Evolutionary conservation across 2,329 filamentous ascomycete species (phyloP), one percentile per base, ranked within the genome.

Genomic region (Thielaviopsis populi): DNA sequence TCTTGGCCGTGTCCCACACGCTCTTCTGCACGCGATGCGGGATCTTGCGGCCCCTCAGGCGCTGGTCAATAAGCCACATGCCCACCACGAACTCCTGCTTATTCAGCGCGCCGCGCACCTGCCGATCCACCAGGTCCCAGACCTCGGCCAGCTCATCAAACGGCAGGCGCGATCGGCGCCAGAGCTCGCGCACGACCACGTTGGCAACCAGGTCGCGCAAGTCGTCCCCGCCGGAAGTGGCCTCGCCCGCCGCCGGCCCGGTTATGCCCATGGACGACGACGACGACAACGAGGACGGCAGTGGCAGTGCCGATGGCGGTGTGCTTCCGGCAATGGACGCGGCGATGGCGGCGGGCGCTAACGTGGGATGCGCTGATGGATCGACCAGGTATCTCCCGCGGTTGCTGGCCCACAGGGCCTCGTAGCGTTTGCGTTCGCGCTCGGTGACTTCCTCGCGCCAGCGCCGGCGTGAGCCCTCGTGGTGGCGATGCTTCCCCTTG

Each of bases 361-460:
- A 54, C 37, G 66, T 68, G 1, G 66, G 69, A 24, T 41, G 37
- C 41, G 46, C 46, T 17, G n/a, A 27, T 5, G 17, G 74, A 27
- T 60, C 54, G 24, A 63, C 69, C 1, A 80, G 71, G 8, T 82
- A 73, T 0, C 83, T 65, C 0, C 88, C 88, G 59, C 84, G 83
- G 69, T 94, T 94, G 50, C 87, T 89, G 1, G 89, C 89, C 88
- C 88, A 94, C 1, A 94, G 81, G 1, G 87, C 89, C 72, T 92
- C 89, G 72, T 94, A 94, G 1, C 89, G 80, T 70, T 87, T 88
- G n/a, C 87, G 78, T 70, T 94, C 88, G 4, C 83, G 77, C 59
- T 83, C 80, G 0, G 86, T 88, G 50, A 94, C 82, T 66, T 83
- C 79, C 68, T 91, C 88, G 50, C 87, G 81, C 89, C 89, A 94